phyloP scores from a whole-genome alignment of 352 stramenopile genomes.

The Phytopythium oedochilum region DNA sequence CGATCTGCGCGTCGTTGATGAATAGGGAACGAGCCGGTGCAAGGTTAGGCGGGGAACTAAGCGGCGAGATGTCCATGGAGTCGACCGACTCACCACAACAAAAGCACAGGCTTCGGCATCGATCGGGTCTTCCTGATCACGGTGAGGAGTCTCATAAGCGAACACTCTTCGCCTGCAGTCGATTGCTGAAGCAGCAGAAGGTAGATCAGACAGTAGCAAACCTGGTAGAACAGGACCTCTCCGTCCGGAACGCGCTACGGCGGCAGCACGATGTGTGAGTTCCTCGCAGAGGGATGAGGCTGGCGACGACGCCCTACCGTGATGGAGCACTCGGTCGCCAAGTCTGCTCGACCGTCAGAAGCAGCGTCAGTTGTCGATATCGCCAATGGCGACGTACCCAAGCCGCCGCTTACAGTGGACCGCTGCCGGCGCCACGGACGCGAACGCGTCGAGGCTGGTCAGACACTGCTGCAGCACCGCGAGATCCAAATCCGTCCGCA shows the following conservation, averaged over 20 bases:
- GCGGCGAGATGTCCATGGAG: too few relatives aligned
- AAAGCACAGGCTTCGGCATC: slow-evolving; percentile 28
- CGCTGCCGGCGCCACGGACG: slow-evolving; percentile 25
- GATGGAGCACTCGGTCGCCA: slow-evolving; percentile 51
- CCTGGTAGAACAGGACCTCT: slow-evolving; percentile 66
- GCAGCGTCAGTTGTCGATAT: neutral
- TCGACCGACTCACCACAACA: slow-evolving; percentile 42
- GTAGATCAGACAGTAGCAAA: neutral
- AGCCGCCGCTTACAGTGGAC: slow-evolving; percentile 47
- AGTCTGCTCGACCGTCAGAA: slow-evolving; percentile 18
- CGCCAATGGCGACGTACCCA: too few relatives aligned
- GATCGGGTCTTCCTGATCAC: slow-evolving; percentile 42
- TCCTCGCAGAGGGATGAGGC: too few relatives aligned
- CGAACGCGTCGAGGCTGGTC: slow-evolving; percentile 30
- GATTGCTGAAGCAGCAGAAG: too few relatives aligned
- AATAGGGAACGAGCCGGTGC: too few relatives aligned
- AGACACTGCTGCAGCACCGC: slow-evolving; percentile 50
- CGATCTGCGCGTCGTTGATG: slow-evolving; percentile 26
- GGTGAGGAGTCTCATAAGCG: too few relatives aligned
- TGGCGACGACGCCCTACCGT: too few relatives aligned
- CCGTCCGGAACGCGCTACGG: slow-evolving; percentile 46
- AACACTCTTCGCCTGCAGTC: neutral
- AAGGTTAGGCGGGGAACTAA: too few relatives aligned
- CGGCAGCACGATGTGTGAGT: neutral
- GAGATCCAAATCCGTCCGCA: slow-evolving; percentile 57